Evolutionary conservation across 192 early-diverging fungal genomes (phyloP).

Genomic region (Umbelopsis vinacea): DNA sequence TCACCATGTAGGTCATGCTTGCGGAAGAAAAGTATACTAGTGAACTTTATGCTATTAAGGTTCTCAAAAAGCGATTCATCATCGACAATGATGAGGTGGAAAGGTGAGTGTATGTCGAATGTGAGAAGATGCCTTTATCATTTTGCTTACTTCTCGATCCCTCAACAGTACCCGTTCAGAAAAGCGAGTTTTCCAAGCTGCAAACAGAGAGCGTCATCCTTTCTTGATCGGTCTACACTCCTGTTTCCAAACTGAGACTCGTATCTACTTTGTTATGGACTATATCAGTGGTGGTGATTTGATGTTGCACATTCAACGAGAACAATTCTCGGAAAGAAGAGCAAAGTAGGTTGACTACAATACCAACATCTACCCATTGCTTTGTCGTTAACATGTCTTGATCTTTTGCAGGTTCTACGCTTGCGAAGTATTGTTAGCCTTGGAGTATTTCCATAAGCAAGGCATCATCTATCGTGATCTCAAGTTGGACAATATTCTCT

Average conservation of each 20-base stretch:
- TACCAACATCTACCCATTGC: not conserved
- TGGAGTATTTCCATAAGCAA: slow-evolving; percentile 95
- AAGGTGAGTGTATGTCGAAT: slow-evolving; percentile 45
- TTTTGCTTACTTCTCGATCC: not conserved
- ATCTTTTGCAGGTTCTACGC: slow-evolving; percentile 77
- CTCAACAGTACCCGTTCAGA: slow-evolving; percentile 81
- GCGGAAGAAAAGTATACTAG: slow-evolving; percentile 87
- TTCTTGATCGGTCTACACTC: slow-evolving; percentile 97
- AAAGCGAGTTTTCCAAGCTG: slow-evolving; percentile 92
- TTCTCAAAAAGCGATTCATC: slow-evolving; percentile 97
- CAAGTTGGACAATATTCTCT: slow-evolving; percentile 95
- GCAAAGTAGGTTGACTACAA: slow-evolving; percentile 63
- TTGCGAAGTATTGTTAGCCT: slow-evolving; percentile 90
- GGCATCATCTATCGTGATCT: slow-evolving; percentile 96
- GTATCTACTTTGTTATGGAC: slow-evolving; percentile 99
- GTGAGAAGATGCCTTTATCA: not conserved
- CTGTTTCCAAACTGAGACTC: slow-evolving; percentile 93
- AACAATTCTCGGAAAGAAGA: slow-evolving; percentile 87
- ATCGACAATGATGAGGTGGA: slow-evolving; percentile 98
- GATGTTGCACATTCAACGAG: slow-evolving; percentile 98
- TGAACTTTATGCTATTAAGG: slow-evolving; percentile 95
- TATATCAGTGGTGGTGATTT: slow-evolving; percentile 97
- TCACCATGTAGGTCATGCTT: slow-evolving; percentile 77
- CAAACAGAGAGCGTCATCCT: slow-evolving; percentile 89
- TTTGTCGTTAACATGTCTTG: not conserved